Base-by-base conservation (phyloP, 352 stramenopile genomes). In the Ophiocytium majus region DNA sequence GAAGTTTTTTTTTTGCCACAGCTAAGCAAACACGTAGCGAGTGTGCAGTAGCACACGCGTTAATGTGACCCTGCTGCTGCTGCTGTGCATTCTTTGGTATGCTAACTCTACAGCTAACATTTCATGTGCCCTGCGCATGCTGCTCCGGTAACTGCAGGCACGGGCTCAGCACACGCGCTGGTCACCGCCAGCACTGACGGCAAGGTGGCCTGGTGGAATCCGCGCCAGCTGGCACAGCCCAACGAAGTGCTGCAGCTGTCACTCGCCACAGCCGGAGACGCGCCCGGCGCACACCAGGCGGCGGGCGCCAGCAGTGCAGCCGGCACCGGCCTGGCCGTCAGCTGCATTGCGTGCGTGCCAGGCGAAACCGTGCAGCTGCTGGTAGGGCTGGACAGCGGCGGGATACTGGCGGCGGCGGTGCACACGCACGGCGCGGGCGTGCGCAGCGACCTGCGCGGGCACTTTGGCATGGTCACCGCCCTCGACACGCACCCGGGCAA, bases 131-230 rank as follows among this genome's bases (percentile, higher is more conserved):
- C n/a, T n/a, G n/a, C n/a, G n/a, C n/a, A n/a, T n/a, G n/a, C n/a
- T n/a, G n/a, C n/a, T n/a, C n/a, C n/a, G n/a, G n/a, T n/a, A 49
- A 43, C 23, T 75, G 33, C 83, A 89, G 86, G 82, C 63, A 82
- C 75, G 36, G 79, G 76, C 57, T 79, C 71, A 19, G 84, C 84
- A 0, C 84, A 79, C 31, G 79, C 82, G 34, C 86, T 89, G n/a
- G 35, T 89, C 10, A 89, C 86, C n/a, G 86, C 86, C 0, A 87
- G 80, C 75, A 88, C 86, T 49, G 86, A 89, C 23, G 86, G 86
- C 0, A 31, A 81, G 34, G 83, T 89, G 28, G 82, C 79, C 50
- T 81, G 76, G 35, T 89, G 86, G 86, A 88, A 89, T 63, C 57
- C 80, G 35, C 81, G 82, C 35, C 84, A 88, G 63, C 79, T 88